Base-by-base conservation (phyloP, 768 basidiomycete genomes). In the Lyophyllum atratum region DNA sequence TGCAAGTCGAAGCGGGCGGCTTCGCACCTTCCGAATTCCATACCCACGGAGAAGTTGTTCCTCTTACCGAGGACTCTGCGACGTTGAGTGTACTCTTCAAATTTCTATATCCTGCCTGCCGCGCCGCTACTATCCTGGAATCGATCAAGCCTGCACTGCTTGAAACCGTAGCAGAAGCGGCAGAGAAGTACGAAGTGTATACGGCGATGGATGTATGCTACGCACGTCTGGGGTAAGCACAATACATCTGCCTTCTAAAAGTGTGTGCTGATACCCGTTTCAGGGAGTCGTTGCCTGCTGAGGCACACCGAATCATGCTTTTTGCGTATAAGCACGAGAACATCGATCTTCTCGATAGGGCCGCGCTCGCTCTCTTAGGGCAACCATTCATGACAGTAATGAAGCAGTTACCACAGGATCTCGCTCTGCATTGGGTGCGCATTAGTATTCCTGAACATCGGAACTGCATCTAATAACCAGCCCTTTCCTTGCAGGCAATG, bases 151-250 rank as follows among this genome's bases (percentile, higher is more conserved):
- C 56, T 25, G 31, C 15, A 8, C 24, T 46, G 4, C 40, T 66
- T 1, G 19, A 25, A 6, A 2, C 15, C 7, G 31, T 64, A 1
- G 49, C 62, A 5, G 57, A 61, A n/a, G 60, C 62, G 4, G 64
- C 49, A 42, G 62, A 64, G 49, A 66, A 66, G 40, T 66, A 66
- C 42, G 24, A 57, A 34, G 57, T 66, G 3, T 33, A 34, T 45
- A 25, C 15, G 19, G 53, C 43, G 17, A 46, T 21, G 37, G 33
- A 46, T n/a, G 3, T 6, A 6, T 54, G 53, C 24, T 22, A 46
- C 7, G 14, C 37, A 17, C 44, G 14, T 21, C 26, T 46, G 45
- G 15, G 26, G 45, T 46, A 28, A 46, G 45, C 2, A 15, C 11
- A 7, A 19, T 17, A 4, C 19, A 43, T 43, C 42, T 15, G 21